Conservation (phyloP, 768 basidiomycete species). For the Psilocybe cyanescens region DNA sequence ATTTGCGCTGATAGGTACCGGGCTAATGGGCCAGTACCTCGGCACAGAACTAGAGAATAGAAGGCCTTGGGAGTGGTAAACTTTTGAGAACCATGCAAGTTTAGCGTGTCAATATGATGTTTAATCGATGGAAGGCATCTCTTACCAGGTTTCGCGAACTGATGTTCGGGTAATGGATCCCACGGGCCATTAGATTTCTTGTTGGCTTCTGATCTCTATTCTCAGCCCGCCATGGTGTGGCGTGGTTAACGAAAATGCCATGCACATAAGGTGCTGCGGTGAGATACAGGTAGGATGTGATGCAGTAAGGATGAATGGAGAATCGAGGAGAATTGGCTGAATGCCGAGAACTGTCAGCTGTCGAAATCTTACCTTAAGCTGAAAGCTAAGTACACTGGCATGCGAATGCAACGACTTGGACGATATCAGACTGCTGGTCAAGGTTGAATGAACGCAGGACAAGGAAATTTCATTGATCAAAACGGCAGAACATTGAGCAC, state of each 20-base stretch:
- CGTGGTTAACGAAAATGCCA: slow-evolving; percentile 12
- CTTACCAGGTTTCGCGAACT: background rate
- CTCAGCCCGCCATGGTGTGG: slow-evolving; percentile 5
- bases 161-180: background rate
- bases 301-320: background rate
- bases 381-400: background rate
- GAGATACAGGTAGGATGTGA: slow-evolving; percentile 3
- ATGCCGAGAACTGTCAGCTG: background rate
- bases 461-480: slow-evolving; percentile 9
- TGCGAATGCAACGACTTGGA: slow-evolving; percentile 6
- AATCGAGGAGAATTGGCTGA: slow-evolving; percentile 1
- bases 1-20: too few relatives aligned
- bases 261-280: slow-evolving; percentile 12
- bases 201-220: slow-evolving; percentile 11
- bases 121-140: slow-evolving; percentile 11
- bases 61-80: background rate
- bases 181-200: slow-evolving; percentile 10
- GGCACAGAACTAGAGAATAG: slow-evolving; percentile 2
- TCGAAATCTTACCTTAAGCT: background rate
- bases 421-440: background rate
- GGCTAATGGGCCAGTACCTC: background rate
- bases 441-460: slow-evolving; percentile 1
- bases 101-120: slow-evolving; percentile 15
- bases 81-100: background rate
- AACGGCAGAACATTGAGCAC: slow-evolving; percentile 5